Conservation (phyloP, 2,329 filamentous ascomycete species). For the Neonectria coccinea region DNA sequence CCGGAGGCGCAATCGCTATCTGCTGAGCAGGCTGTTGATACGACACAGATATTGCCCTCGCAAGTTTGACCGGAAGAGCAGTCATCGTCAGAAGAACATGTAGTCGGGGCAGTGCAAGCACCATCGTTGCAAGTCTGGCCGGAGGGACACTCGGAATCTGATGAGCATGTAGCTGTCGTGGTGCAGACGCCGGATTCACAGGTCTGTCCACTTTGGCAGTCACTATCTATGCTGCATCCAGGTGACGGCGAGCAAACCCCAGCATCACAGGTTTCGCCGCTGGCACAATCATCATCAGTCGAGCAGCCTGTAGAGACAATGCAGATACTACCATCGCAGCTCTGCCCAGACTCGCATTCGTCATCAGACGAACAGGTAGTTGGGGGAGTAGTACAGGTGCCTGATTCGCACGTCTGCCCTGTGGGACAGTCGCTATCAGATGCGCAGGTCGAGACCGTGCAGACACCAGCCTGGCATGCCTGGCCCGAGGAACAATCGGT, state of each 20-base stretch:
- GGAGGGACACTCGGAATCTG: background rate
- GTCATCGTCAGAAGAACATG: background rate
- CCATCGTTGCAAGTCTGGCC: background rate
- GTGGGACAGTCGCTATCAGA: background rate
- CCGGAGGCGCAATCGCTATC: background rate
- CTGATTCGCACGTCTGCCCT: slow-evolving; percentile 1
- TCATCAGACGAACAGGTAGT: slow-evolving; percentile 2
- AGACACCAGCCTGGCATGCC: background rate
- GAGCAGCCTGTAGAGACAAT: background rate
- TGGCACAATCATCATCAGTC: background rate
- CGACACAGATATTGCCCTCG: slow-evolving; percentile 3
- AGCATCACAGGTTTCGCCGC: background rate
- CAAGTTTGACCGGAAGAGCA: slow-evolving; percentile 12
- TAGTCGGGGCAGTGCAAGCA: background rate
- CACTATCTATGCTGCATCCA: background rate
- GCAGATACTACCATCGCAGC: background rate
- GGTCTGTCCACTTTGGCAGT: slow-evolving; percentile 9
- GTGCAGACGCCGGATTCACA: slow-evolving; percentile 8
- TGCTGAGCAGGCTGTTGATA: background rate
- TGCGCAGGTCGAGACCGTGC: background rate
- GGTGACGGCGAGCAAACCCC: background rate
- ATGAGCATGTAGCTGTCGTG: background rate
- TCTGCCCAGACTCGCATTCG: background rate
- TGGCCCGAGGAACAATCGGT: background rate
- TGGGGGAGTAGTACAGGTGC: slow-evolving; percentile 1